phyloP scores from a whole-genome alignment of 106 monocot genomes.

The Alisma plantagoaquatica region DNA sequence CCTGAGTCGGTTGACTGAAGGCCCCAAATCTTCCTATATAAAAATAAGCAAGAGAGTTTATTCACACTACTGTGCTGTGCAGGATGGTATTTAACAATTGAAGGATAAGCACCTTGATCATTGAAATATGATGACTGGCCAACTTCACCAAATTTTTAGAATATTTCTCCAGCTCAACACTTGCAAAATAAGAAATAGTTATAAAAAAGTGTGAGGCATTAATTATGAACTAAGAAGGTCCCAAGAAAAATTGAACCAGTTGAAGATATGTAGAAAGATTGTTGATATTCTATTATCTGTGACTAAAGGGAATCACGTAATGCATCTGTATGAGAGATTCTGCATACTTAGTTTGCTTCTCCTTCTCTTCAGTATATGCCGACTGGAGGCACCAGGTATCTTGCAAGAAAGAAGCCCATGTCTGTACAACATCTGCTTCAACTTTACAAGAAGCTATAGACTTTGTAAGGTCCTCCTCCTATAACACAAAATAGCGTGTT shows the following conservation, averaged over 20 bases:
- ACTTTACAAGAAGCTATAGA: constrained; percentile 78
- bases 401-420: constrained; percentile 95
- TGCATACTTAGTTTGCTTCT: constrained; percentile 63
- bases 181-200: constrained; percentile 12
- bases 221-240: not conserved
- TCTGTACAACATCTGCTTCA: constrained; percentile 65
- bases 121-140: constrained; percentile 44
- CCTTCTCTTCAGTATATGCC: constrained; percentile 45
- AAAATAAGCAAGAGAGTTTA: not conserved
- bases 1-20: constrained; percentile 41
- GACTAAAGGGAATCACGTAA: not conserved
- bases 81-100: not conserved
- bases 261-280: not conserved
- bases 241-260: not conserved
- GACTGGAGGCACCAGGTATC: constrained; percentile 87
- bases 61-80: not conserved
- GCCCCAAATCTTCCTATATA: constrained; percentile 47
- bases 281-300: not conserved
- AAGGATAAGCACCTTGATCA: constrained; percentile 38
- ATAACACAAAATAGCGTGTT: constrained; percentile 1
- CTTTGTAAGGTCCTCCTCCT: constrained; percentile 90
- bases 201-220: not conserved
- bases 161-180: constrained; percentile 65
- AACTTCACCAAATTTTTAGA: constrained; percentile 35
- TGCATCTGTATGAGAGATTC: too few relatives aligned